A percentile compares a stretch with the other conserved stretches of the same genome.
Evolutionary conservation across 2,329 filamentous ascomycete genomes (phyloP).

Genomic region (Clarireedia sp.): DNA sequence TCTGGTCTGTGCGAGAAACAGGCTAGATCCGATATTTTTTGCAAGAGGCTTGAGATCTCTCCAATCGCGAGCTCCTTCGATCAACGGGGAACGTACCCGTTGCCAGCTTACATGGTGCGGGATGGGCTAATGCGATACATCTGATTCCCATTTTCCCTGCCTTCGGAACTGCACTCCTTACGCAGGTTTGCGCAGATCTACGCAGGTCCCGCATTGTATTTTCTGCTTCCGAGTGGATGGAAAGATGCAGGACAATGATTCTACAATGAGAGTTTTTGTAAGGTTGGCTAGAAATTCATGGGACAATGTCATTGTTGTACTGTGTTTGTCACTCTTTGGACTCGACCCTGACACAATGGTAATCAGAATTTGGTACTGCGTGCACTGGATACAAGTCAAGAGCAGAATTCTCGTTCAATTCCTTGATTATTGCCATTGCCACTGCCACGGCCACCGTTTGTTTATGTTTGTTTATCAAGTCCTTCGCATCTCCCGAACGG

Average conservation of each 20-base stretch:
- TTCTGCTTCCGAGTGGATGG: not conserved
- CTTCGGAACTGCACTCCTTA: not conserved
- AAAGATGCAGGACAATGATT: not conserved
- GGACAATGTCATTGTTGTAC: too few species aligned
- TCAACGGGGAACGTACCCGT: not conserved
- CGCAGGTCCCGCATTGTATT: not conserved
- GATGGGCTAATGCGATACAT: not conserved
- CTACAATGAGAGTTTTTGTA: not conserved
- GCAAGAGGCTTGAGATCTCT: not conserved
- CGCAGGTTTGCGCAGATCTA: not conserved
- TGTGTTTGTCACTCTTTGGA: too few species aligned
- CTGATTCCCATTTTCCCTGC: not conserved
- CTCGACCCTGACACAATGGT: too few species aligned
- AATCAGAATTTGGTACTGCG: too few species aligned
- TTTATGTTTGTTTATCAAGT: conserved; percentile 1
- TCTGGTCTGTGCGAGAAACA: not conserved
- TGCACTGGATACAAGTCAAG: too few species aligned
- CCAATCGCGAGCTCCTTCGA: not conserved
- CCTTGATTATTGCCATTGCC: too few species aligned
- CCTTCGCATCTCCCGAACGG: not conserved
- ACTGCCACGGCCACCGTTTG: not conserved
- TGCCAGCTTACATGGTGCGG: not conserved
- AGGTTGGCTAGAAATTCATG: too few species aligned
- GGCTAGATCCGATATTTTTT: too few species aligned
- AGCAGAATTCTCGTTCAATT: too few species aligned